A percentile compares a stretch with the other conserved stretches of the same genome.
phyloP scores from a whole-genome alignment of 306 rosid genomes.

The Argentina anserina region DNA sequence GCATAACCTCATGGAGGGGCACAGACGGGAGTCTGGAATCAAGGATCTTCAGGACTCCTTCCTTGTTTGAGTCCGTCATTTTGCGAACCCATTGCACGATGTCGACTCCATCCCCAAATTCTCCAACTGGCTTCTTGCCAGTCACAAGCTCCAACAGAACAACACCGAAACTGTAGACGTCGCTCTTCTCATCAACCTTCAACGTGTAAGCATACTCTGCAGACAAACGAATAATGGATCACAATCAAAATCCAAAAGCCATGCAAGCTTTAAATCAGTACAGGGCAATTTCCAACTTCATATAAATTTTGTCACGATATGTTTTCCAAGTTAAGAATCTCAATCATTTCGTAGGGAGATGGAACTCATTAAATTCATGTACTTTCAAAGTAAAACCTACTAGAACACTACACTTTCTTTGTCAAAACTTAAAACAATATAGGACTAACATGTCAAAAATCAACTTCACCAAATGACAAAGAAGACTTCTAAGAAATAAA shows the following conservation, averaged over 20 bases:
- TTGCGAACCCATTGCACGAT: conserved; percentile 93
- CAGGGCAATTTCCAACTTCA: background rate
- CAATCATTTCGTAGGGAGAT: conserved; percentile 22
- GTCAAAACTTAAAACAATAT: conserved; percentile 20
- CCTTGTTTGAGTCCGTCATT: conserved; percentile 81
- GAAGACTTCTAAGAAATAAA: conserved; percentile 22
- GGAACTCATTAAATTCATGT: conserved; percentile 27
- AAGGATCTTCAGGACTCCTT: conserved; percentile 73
- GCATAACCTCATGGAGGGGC: conserved; percentile 84
- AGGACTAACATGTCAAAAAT: conserved; percentile 20
- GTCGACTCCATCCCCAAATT: conserved; percentile 95
- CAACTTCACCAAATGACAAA: conserved; percentile 28
- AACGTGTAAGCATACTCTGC: conserved; percentile 95
- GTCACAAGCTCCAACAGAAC: conserved; percentile 77
- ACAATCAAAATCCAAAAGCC: background rate
- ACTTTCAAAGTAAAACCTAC: conserved; percentile 11
- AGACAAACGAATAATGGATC: conserved; percentile 17
- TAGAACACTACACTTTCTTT: conserved; percentile 27
- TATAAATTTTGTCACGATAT: background rate
- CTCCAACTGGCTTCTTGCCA: conserved; percentile 93
- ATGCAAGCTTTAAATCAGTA: background rate
- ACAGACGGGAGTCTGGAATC: conserved; percentile 89
- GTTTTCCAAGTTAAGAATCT: background rate
- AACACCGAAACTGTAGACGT: conserved; percentile 91
- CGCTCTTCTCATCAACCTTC: conserved; percentile 94